A percentile compares a stretch with the other conserved stretches of the same genome.
These are phyloP conservation scores for Mycena vulgaris DNA, from an alignment of 768 basidiomycete genomes.

Conservation along the genomic window DNA sequence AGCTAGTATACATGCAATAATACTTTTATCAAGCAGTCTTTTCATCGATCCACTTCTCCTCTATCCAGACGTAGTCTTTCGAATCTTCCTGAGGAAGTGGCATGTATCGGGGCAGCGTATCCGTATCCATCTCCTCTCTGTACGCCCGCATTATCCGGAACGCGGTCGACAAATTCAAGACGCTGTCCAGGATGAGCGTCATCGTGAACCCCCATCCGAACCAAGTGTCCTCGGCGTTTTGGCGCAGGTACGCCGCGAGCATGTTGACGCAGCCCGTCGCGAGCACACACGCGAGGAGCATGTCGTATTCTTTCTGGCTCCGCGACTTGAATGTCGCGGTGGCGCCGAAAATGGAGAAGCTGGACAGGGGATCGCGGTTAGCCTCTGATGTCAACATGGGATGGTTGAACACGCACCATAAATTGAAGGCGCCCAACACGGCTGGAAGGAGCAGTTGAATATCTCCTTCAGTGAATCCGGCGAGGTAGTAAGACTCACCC, in stretches of 20 bases:
- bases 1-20: too few relatives aligned
- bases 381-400: background rate
- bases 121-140: background rate
- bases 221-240: slow-evolving; percentile 17
- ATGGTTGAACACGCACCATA: slow-evolving; percentile 12
- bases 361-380: background rate
- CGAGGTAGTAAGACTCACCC: background rate
- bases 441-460: background rate
- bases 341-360: slow-evolving; percentile 23
- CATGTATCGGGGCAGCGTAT: slow-evolving; percentile 8
- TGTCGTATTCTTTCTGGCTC: slow-evolving; percentile 6
- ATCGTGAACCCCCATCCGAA: slow-evolving; percentile 17
- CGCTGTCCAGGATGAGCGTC: slow-evolving; percentile 14
- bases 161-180: slow-evolving; percentile 24
- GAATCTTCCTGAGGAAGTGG: background rate
- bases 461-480: background rate
- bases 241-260: slow-evolving; percentile 22
- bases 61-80: background rate
- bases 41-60: background rate
- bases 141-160: slow-evolving; percentile 12
- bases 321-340: background rate
- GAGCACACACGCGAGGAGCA: slow-evolving; percentile 17
- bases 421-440: slow-evolving; percentile 14
- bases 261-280: slow-evolving; percentile 23
- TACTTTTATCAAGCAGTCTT: background rate